Conservation (phyloP, 345 rosid genomes). For the Eucalyptus marginata region DNA sequence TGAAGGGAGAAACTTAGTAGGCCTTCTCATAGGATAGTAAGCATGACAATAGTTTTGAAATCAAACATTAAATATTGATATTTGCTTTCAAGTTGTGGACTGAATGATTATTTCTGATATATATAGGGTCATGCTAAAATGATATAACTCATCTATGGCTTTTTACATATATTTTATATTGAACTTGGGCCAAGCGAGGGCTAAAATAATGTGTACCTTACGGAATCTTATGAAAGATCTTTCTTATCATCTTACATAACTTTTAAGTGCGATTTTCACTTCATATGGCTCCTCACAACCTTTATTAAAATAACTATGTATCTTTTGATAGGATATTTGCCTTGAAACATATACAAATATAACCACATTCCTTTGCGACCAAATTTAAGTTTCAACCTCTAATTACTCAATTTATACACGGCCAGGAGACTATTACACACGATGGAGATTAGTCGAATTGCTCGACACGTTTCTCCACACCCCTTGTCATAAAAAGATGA, state of each 20-base stretch:
- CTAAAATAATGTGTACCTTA: not conserved
- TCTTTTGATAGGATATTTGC: not conserved
- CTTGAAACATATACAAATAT: not conserved
- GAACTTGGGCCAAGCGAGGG: not conserved
- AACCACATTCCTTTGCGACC: not conserved
- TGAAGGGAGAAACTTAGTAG: too few species aligned
- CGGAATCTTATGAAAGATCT: accelerated
- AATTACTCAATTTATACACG: not conserved
- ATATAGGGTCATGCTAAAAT: not conserved
- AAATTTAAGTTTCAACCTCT: too few species aligned
- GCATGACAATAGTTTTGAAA: not conserved
- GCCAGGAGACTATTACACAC: not conserved
- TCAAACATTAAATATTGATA: not conserved
- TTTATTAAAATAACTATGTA: not conserved
- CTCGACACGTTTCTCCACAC: accelerated
- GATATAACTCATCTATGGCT: not conserved
- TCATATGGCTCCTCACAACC: accelerated
- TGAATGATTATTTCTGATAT: not conserved
- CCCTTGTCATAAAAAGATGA: not conserved
- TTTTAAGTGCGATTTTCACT: accelerated
- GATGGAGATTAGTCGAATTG: not conserved
- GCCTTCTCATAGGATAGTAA: not conserved
- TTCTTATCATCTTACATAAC: accelerated
- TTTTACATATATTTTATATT: not conserved
- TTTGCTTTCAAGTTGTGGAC: not conserved